Evolutionary conservation across 805 yeast species (phyloP), one percentile per base, ranked within the genome.

Genomic region (Wickerhamiella azymoides): DNA sequence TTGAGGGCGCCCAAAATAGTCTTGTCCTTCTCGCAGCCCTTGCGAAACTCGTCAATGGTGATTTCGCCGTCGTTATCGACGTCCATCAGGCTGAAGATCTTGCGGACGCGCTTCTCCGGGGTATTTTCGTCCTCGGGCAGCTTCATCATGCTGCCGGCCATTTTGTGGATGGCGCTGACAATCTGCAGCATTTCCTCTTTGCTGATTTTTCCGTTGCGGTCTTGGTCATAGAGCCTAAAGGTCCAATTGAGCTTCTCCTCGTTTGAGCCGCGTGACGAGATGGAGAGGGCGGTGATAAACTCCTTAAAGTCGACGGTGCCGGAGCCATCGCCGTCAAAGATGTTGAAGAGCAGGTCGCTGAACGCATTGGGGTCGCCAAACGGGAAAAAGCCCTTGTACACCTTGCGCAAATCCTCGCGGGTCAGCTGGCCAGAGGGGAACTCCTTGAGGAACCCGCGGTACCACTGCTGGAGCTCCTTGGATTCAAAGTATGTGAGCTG

Each of bases 391-490:
- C 92, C 97, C 61, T 84, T 84, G 67, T 88, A 93, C 16, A 92
- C 88, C 62, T 84, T 84, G 53, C 81, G 77, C 62, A 92, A 85
- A 58, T 92, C 97, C 40, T 80, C 84, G 57, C 80, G 81, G 2
- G 86, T 76, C 24, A 92, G 69, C 60, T 80, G 88, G 1, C 97
- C 97, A 28, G 77, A 71, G 1, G 96, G 96, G 61, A 96, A 89
- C 62, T 92, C 98, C 58, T 96, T 73, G 36, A 81, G 68, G 56
- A 92, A 92, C 2, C 97, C 97, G 60, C 89, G 89, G 60, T 89
- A 89, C 99, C 99, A 92, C 60, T 89, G 98, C 62, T 92, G 97
- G 38, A 92, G 73, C 60, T 92, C 98, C 52, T 95, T 72, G 45
- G 88, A 77, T 58, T 89, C 95, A 59, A 92, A 92, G 57, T 85